Base-by-base conservation (phyloP, 768 basidiomycete species). In the Cubamyces sp. region DNA sequence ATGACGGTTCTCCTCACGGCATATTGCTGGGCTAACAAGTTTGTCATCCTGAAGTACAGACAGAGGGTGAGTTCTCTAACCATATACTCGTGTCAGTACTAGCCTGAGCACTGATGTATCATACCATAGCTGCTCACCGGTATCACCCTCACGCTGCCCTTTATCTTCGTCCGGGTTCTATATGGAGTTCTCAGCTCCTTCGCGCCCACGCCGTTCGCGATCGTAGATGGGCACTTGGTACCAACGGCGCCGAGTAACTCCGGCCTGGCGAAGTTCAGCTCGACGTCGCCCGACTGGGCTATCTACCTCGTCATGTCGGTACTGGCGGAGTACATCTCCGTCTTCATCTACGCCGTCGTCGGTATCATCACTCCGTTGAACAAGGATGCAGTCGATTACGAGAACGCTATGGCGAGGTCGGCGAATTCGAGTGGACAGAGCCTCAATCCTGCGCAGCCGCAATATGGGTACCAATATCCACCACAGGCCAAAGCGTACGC, bases 121-220 rank as follows among this genome's bases (percentile, higher is more conserved):
- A 68, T 78, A 49, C 77, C 80, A 49, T 56, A 90, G 88, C 77
- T 91, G 16, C 79, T 91, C 45, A 66, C 68, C 26, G 87, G 85
- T 28, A 74, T 88, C 51, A 76, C 84, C 18, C 21, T 75, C 52
- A 85, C 84, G 12, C 74, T 90, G 15, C 87, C 87, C 5, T 84
- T 88, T 73, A 76, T 91, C 26, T 83, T 81, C 15, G 81, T 83
- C 34, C 80, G 82, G 55, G 78, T 81, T 60, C 75, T 78, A 15
- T 90, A 90, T 68, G 78, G 81, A 45, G 73, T 89, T 34, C 77
- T 90, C 41, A 77, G 81, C 39, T 81, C 81, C 2, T 89, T 82
- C 75, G 86, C 86, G 25, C 75, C 87, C 15, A 75, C 78, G 16
- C 47, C 48, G 5, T 21, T 45, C 34, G 19, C 42, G 11, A 51